A percentile compares a stretch with the other conserved stretches of the same genome.
These are phyloP conservation scores for Aspergillus pseudonomiae DNA, from an alignment of 2,329 filamentous ascomycete genomes.

Conservation along the genomic window DNA sequence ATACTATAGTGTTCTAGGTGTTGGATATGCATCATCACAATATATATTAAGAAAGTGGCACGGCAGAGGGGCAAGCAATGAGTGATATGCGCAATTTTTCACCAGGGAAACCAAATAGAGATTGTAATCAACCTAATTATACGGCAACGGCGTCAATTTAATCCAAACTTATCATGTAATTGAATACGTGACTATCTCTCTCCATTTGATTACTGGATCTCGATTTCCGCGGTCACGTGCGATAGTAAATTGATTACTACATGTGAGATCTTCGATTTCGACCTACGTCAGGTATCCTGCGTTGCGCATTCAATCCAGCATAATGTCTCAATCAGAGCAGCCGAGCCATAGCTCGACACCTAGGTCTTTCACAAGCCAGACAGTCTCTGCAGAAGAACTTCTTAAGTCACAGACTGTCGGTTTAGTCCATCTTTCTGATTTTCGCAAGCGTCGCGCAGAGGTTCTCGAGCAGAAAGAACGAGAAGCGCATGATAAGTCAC, in stretches of 20 bases:
- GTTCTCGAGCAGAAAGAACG: slow-evolving; percentile 89
- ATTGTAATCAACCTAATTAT: not conserved
- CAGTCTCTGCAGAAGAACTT: slow-evolving; percentile 75
- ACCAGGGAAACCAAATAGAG: not conserved
- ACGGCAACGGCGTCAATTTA: not conserved
- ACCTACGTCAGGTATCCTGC: not conserved
- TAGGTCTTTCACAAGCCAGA: slow-evolving; percentile 70
- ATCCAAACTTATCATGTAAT: not conserved
- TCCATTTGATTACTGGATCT: not conserved
- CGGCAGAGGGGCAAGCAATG: not conserved
- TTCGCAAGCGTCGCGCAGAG: slow-evolving; percentile 92
- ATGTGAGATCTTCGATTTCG: slow-evolving; percentile 5
- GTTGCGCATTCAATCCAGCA: not conserved
- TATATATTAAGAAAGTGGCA: not conserved
- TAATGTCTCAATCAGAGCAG: slow-evolving; percentile 37
- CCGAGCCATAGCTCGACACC: slow-evolving; percentile 48
- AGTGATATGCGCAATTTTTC: not conserved
- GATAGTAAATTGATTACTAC: slow-evolving; percentile 15
- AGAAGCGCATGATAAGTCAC: slow-evolving; percentile 69
- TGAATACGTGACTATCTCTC: not conserved
- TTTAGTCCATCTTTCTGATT: slow-evolving; percentile 88
- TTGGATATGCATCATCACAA: not conserved
- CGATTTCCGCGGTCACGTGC: slow-evolving; percentile 17
- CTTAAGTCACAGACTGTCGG: slow-evolving; percentile 87
- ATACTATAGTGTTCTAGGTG: not conserved